Evolutionary conservation across 139 green algal species (phyloP).

Genomic region (Micractinium sp.): DNA sequence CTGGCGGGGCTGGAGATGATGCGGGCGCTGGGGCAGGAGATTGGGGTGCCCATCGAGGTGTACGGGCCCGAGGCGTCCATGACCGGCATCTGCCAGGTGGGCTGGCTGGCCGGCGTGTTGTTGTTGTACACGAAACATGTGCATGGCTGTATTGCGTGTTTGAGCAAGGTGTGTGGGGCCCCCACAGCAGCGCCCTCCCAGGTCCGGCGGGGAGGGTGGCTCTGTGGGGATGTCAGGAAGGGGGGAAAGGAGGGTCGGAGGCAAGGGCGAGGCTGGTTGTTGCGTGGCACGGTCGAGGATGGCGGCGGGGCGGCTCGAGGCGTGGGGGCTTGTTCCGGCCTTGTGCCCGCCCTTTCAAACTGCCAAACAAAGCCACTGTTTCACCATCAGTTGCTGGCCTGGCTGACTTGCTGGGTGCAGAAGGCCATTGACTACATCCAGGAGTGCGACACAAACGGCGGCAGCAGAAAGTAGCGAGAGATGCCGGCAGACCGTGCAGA

Average conservation of each 20-base stretch:
- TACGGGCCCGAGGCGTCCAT: conserved; percentile 90
- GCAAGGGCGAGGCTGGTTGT: no score
- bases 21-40: conserved; percentile 72
- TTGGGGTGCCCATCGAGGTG: conserved; percentile 81
- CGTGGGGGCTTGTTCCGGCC: no score
- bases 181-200: no score
- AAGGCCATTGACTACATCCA: conserved; percentile 81
- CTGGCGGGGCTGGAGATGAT: conserved; percentile 80
- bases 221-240: no score
- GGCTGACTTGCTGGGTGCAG: not conserved
- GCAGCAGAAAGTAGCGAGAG: not conserved
- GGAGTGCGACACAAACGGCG: conserved; percentile 13
- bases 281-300: no score
- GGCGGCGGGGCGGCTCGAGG: no score
- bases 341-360: no score
- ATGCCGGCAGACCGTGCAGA: no score
- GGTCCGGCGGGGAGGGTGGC: no score
- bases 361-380: not conserved
- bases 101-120: not conserved
- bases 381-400: not conserved
- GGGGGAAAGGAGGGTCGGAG: no score
- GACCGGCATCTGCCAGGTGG: conserved; percentile 86
- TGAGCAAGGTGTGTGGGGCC: no score
- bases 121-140: not conserved
- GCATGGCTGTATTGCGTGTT: not conserved